Conservation (phyloP, 805 yeast genomes). For the Wickerhamomyces canadensis region DNA sequence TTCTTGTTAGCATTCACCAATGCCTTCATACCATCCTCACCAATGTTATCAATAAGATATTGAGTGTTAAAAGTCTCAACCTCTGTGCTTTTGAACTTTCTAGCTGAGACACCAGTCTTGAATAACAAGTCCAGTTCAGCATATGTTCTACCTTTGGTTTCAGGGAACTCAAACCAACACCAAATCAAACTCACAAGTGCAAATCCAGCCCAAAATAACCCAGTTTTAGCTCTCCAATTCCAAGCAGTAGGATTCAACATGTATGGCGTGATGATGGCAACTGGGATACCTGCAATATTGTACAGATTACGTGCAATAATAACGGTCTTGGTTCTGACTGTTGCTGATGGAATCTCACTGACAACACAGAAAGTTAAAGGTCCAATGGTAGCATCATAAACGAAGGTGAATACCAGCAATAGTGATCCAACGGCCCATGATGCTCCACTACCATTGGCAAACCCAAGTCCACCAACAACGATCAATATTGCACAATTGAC, state of each 20-base stretch:
- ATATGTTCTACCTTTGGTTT: constrained; percentile 46
- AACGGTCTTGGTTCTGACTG: constrained; percentile 35
- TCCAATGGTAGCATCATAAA: constrained; percentile 35
- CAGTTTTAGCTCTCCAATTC: constrained; percentile 40
- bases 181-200: constrained; percentile 29
- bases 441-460: constrained; percentile 5
- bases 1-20: constrained; percentile 7
- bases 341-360: constrained; percentile 35
- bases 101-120: constrained; percentile 24
- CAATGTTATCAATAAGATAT: constrained; percentile 14
- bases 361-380: constrained; percentile 35
- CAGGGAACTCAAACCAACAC: constrained; percentile 50
- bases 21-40: constrained; percentile 13
- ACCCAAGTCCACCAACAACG: constrained; percentile 25
- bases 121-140: constrained; percentile 54
- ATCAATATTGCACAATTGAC: constrained; percentile 14
- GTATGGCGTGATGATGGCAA: constrained; percentile 36
- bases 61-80: constrained; percentile 19
- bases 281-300: constrained; percentile 28
- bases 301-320: constrained; percentile 29
- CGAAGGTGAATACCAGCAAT: constrained; percentile 24
- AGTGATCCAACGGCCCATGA: constrained; percentile 28
- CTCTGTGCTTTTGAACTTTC: constrained; percentile 25
- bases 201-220: constrained; percentile 38
- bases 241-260: constrained; percentile 41